These are phyloP conservation scores for Heterotrichella gracilis DNA, from an alignment of 352 stramenopile species.

Conservation along the genomic window DNA sequence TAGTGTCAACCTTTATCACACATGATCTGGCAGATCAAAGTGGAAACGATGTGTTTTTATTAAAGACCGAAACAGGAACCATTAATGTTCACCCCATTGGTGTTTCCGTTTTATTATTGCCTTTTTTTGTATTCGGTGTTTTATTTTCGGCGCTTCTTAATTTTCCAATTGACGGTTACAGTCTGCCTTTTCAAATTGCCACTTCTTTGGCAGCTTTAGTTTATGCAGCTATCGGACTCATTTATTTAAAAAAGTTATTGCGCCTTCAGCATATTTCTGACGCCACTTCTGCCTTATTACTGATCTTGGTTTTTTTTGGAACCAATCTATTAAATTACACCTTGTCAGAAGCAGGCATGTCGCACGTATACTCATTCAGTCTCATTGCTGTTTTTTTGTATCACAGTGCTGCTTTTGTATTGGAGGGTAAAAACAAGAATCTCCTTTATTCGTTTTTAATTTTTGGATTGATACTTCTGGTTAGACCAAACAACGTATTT, in stretches of 20 bases:
- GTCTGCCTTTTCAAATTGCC: background rate
- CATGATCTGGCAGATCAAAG: too few species aligned
- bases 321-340: background rate
- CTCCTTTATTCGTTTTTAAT: background rate
- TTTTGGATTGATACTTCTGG: background rate
- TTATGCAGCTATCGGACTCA: background rate
- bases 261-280: background rate
- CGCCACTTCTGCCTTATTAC: background rate
- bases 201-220: background rate
- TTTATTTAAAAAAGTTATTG: slow-evolving; percentile 11
- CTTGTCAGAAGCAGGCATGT: background rate
- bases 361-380: background rate
- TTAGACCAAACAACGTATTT: background rate
- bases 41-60: too few species aligned
- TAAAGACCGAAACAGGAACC: too few species aligned
- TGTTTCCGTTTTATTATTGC: background rate
- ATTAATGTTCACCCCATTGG: too few species aligned
- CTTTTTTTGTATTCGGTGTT: background rate
- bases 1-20: background rate
- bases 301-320: background rate
- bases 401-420: background rate
- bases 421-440: background rate
- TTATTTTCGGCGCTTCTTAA: background rate
- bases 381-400: slow-evolving; percentile 1
- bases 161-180: background rate